Evolutionary conservation across 2,329 filamentous ascomycete genomes (phyloP), one percentile per base, ranked within the genome.

Genomic region (Fusarium staphyleae): DNA sequence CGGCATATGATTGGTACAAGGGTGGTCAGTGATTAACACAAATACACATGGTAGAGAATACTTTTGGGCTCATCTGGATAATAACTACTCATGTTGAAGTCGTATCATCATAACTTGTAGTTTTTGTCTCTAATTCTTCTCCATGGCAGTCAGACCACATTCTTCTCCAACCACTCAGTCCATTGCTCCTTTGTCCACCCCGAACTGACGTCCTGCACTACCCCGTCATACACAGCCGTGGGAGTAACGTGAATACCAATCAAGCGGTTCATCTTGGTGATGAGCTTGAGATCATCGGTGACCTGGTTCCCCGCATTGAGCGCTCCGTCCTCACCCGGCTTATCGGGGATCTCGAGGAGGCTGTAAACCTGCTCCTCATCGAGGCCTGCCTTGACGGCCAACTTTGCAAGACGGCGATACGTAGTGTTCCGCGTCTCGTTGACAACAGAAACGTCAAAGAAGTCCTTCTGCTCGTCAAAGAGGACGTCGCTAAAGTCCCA

Each of bases 181-280:
- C 93, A 98, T 75, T 96, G 88, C 52, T 89, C 85, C 64, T 80
- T 80, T 1, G 83, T 87, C 84, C 92, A 97, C 18, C 87, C 83
- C 52, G 89, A 93, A 59, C 87, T 88, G 62, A 96, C 89, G 43
- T 88, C 85, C 68, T 90, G 89, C 42, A 96, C 87, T 18, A 96
- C 84, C 0, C 93, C 92, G 74, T 98, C 87, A 72, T 96, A 93
- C 42, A 96, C 80, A 15, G 93, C 91, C 0, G 93, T 97, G 2
- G 93, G 93, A 34, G 91, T 93, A 33, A 97, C 91, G 77, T 98
- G 93, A 35, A 96, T 85, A 11, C 93, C 89, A 8, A 90, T 83
- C 63, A 95, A 75, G 35, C 93, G 80, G 66, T 90, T 83, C 72
- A 87, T 87, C 82, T 93, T 96, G 57, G 93, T 85, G 67, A 93